Evolutionary conservation across 2,329 filamentous ascomycete species (phyloP).

Genomic region (Domatiomyces catenatus): DNA sequence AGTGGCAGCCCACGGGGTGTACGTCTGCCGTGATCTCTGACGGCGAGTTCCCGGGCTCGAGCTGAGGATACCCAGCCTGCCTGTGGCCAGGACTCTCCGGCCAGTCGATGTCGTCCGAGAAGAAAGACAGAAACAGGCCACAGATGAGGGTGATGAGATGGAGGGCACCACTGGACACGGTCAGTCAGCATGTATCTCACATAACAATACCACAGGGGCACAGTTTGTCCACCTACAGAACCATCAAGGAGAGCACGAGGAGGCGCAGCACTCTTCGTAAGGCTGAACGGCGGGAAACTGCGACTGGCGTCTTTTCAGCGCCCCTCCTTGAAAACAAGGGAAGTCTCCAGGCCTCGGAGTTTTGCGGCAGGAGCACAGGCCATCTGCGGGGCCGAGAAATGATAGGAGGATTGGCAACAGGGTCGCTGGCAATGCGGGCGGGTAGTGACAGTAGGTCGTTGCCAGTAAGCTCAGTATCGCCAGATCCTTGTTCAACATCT

Average conservation of each 20-base stretch:
- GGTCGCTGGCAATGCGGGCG: not conserved
- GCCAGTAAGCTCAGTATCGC: not conserved
- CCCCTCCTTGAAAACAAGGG: not conserved
- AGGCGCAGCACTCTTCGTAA: conserved; percentile 8
- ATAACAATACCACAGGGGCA: conserved; percentile 23
- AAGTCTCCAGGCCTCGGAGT: not conserved
- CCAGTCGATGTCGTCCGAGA: conserved; percentile 28
- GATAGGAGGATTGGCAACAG: not conserved
- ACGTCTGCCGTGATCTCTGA: conserved; percentile 37
- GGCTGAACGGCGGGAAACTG: not conserved
- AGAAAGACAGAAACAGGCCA: conserved; percentile 26
- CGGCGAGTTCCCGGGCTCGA: conserved; percentile 26
- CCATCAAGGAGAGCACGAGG: conserved; percentile 12
- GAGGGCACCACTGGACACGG: not conserved
- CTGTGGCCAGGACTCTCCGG: conserved; percentile 26
- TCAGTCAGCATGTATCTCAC: conserved; percentile 4
- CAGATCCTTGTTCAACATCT: not conserved
- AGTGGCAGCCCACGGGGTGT: conserved; percentile 37
- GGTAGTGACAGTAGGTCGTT: not conserved
- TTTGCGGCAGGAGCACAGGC: not conserved
- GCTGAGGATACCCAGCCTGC: conserved; percentile 22
- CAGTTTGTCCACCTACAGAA: conserved; percentile 9
- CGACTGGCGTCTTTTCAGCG: not conserved
- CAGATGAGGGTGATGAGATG: conserved; percentile 23
- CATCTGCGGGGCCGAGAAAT: not conserved